A percentile compares a stretch with the other conserved stretches of the same genome.
Evolutionary conservation across 2,329 filamentous ascomycete species (phyloP).

Genomic region (Colletotrichum musicola): DNA sequence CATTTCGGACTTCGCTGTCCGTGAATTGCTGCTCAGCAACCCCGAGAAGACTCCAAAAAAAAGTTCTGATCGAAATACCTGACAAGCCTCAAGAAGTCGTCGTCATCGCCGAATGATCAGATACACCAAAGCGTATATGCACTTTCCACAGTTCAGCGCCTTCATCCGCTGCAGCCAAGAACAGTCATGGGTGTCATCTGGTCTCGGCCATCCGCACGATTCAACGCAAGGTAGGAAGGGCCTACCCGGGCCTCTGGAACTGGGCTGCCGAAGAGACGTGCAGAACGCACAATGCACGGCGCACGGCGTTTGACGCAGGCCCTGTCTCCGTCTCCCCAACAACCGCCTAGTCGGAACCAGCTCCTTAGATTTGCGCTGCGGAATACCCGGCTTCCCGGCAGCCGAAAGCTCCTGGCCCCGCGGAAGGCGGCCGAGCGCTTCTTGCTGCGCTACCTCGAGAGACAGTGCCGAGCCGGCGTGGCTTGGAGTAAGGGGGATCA

Average conservation of each 20-base stretch:
- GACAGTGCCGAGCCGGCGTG: not conserved
- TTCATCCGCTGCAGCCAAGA: slow-evolving; percentile 1
- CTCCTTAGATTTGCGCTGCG: not conserved
- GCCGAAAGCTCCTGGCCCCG: not conserved
- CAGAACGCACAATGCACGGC: not conserved
- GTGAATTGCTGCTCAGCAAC: not conserved
- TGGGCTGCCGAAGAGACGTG: slow-evolving; percentile 3
- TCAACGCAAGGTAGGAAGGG: not conserved
- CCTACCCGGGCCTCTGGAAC: slow-evolving; percentile 9
- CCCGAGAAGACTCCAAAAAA: not conserved
- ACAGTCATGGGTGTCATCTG: slow-evolving; percentile 13
- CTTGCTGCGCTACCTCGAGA: not conserved
- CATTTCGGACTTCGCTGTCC: not conserved
- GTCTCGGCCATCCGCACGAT: slow-evolving; percentile 9
- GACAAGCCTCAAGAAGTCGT: not conserved
- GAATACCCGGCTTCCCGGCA: not conserved
- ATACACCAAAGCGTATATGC: not conserved
- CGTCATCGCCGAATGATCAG: slow-evolving; percentile 9
- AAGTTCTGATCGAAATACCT: not conserved
- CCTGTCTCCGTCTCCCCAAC: slow-evolving; percentile 1
- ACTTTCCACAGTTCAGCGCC: not conserved
- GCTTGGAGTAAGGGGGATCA: slow-evolving; percentile 12
- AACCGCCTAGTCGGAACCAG: slow-evolving; percentile 5
- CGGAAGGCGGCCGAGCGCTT: slow-evolving; percentile 4
- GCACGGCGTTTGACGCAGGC: not conserved